Evolutionary conservation across 2,329 filamentous ascomycete genomes (phyloP), one percentile per base, ranked within the genome.

Genomic region (Coleophoma eucalyptorum): DNA sequence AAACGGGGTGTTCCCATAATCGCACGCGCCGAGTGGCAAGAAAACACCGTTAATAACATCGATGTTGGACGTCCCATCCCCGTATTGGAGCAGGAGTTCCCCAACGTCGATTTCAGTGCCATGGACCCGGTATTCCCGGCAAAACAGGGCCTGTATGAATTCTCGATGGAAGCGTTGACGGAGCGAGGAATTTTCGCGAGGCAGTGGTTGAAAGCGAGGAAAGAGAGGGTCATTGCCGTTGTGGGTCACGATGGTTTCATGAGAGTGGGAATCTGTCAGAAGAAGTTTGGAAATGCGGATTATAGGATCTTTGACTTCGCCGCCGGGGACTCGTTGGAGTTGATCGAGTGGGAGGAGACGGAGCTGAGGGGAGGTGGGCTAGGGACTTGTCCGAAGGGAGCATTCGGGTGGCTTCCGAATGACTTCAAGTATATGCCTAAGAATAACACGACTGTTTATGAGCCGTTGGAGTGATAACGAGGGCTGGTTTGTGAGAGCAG

Each of bases 221-320:
- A 40, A 11, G 52, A 56, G 46, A 51, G 55, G n/a, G 55, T 55
- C 5, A 50, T 57, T 48, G 55, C 48, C 44, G 52, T 57, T 6
- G 50, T 57, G 18, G 33, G 47, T 16, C 55, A 57, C 42, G 50
- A 37, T 19, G 52, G 52, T 12, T 57, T 55, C 26, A 21, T 57
- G 45, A 18, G 55, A 16, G 48, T 57, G 31, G 55, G 55, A 2
- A 37, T 57, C 12, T 47, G 50, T 15, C 42, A 52, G 20, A 46
- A 45, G 16, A 55, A 50, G 12, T 55, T 49, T 37, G 55, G 50
- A 2, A 55, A 57, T 46, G 52, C 50, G 12, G 52, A 57, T 48
- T 52, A 37, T 41, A 48, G 55, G 16, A 44, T 57, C 15, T 56
- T 56, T 42, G 49, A 51, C 1, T 50, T 57, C 37, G 50, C 50